Evolutionary conservation across 2,329 filamentous ascomycete genomes (phyloP).

Genomic region (Ophiosphaerella narmari): DNA sequence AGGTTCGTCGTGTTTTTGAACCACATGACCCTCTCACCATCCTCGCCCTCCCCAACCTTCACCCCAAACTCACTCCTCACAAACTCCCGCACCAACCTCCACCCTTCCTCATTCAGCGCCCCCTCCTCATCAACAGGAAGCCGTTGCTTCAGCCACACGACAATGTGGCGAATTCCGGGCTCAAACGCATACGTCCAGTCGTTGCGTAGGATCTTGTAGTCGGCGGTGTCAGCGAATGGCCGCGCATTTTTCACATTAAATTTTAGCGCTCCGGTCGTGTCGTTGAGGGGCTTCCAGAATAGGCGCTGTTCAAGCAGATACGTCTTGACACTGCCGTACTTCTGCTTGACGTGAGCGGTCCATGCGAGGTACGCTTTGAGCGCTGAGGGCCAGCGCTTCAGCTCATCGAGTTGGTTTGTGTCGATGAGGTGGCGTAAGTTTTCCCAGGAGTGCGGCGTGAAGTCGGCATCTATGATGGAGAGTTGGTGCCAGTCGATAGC

Average conservation of each 20-base stretch:
- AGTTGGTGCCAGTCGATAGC: constrained; percentile 42
- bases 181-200: constrained; percentile 68
- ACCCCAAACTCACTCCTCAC: constrained; percentile 54
- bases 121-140: constrained; percentile 39
- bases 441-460: constrained; percentile 43
- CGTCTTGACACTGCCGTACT: constrained; percentile 61
- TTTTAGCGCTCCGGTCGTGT: constrained; percentile 17
- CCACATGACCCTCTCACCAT: constrained; percentile 60
- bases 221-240: constrained; percentile 59
- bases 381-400: constrained; percentile 64
- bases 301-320: constrained; percentile 62
- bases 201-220: constrained; percentile 63
- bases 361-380: constrained; percentile 64
- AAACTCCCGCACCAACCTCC: constrained; percentile 32
- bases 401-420: constrained; percentile 58
- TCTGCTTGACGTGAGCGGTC: constrained; percentile 58
- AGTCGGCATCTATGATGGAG: constrained; percentile 36
- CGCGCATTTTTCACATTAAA: constrained; percentile 53
- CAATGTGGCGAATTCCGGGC: constrained; percentile 59
- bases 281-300: constrained; percentile 50
- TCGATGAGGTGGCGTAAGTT: constrained; percentile 41
- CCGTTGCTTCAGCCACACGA: constrained; percentile 57
- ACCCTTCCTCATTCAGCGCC: constrained; percentile 35
- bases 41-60: constrained; percentile 41
- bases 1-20: constrained; percentile 68